Evolutionary conservation across 306 rosid species (phyloP), one percentile per base, ranked within the genome.

Genomic region (Alnus rubra): DNA sequence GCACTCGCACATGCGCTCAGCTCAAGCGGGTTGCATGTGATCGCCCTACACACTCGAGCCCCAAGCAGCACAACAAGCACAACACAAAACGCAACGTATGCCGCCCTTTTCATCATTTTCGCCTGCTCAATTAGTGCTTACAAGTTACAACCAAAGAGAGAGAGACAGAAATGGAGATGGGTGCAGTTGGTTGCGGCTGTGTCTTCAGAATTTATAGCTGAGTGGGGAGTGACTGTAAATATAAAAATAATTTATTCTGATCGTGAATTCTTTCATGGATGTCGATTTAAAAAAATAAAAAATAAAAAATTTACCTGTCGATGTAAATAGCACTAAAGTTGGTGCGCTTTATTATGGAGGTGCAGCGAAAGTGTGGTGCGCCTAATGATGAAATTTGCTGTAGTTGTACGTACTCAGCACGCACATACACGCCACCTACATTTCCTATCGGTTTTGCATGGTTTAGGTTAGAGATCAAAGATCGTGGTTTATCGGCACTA

Each of bases 1-100:
- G 93, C 84, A 0, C 79, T 81, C 0, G 80, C 86, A 54, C 88
- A 89, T 28, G 91, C 78, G 67, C 84, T 82, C 69, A 89, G 81
- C 80, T 86, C 81, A 62, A 80, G 18, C 13, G 87, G 86, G 72
- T 85, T 85, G 48, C 92, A 86, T 0, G 82, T 86, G 47, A 84
- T 83, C 44, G 81, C 88, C 80, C 77, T 79, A 15, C 81, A 64
- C 54, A 75, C n/a, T 65, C 76, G 56, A 56, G 81, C 28, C 23
- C 77, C 75, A 39, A 65, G 42, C 0, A 84, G 35, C 31, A 77
- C 15, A 56, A 15, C 69, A 2, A 86, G 39, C 73, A 80, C 11
- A 7, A 85, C 28, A 79, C 71, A 84, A 16, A 84, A 5, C 18
- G 72, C 55, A 16, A 62, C 65, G 74, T 4, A 31, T 63, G 80